Evolutionary conservation across 2,329 filamentous ascomycete genomes (phyloP), one percentile per base, ranked within the genome.

Genomic region (Colletotrichum tamarilloi): DNA sequence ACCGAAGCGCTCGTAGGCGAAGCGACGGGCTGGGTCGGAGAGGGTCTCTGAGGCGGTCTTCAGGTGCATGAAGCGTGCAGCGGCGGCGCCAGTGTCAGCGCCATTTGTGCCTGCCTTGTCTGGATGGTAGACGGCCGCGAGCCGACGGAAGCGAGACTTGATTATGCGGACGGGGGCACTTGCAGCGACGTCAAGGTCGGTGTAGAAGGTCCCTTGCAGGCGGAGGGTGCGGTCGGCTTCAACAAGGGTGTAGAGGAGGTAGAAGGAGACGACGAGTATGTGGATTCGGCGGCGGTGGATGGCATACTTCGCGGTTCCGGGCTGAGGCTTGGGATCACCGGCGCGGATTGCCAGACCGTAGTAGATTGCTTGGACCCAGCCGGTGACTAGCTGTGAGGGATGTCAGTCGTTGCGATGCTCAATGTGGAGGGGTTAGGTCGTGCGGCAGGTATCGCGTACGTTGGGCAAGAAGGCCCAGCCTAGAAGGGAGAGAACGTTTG

Each of bases 201-300:
- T 86, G 85, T 98, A 98, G 85, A 93, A 98, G 82, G 94, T 92
- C 22, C 93, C 91, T 1, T 87, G 85, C 57, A 88, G 85, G 75
- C 91, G 92, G 32, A 98, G 88, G 75, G 94, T 91, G 85, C 94
- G 91, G 87, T 97, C 94, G 78, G 95, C 93, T 84, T 98, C 96
- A 85, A 95, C 97, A 78, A 98, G 91, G 59, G 95, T 98, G 87
- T 98, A 98, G 76, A 93, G 84, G 49, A 98, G 93, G 85, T 98
- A 99, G 74, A 90, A 85, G 62, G 92, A 87, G 63, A 98, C 92
- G 78, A 98, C 94, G 77, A 92, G 86, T 80, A 96, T 92, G 81
- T 97, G 92, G 81, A 98, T 96, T 77, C 91, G 90, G 71, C 93
- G 93, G 73, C 95, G 92, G 85, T 98, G 94, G 70, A 89, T 87